Evolutionary conservation across 2,329 filamentous ascomycete species (phyloP), one percentile per base, ranked within the genome.

Genomic region (Zymoseptoria crescenta): DNA sequence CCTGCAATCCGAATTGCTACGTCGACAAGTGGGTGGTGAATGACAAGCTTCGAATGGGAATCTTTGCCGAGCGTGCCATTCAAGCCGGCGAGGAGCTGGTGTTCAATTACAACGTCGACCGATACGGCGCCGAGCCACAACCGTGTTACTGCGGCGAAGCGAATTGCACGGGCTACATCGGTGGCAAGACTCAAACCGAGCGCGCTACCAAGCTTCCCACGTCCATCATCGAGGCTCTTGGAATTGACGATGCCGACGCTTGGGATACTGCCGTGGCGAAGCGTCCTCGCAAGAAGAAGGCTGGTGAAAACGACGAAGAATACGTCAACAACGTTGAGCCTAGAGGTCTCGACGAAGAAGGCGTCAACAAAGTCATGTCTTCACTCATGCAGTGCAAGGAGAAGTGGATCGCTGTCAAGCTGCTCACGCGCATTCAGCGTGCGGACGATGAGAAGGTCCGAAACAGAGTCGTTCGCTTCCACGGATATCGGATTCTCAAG

Each of bases 11-110:
- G 19, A 99, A 99, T 72, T 97, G 92, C 76, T 97, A 96, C 75
- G 93, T 99, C 64, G 94, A 99, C 81, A 99, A 99, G 78, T 99
- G 94, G 94, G 92, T 97, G 60, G 91, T 99, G 35, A 92, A 91
- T 19, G 90, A 95, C 69, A 97, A 96, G 78, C 80, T 97, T 72
- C 92, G 94, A 69, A 99, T 99, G 94, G 94, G 94, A 69, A 97
- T 99, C 67, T 99, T 99, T 78, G 90, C 92, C 68, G 84, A 89
- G 76, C 89, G 92, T 64, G 81, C 83, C 69, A 87, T 99, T 72
- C 85, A 86, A 71, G 86, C 89, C 19, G 94, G 94, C 57, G 94
- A 99, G 74, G 94, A 99, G 74, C 80, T 99, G 58, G 92, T 96
- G 21, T 99, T 99, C 80, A 96, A 99, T 79, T 99, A 99, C 83